phyloP scores from a whole-genome alignment of 768 basidiomycete genomes.

The Lyophyllum shimeji region DNA sequence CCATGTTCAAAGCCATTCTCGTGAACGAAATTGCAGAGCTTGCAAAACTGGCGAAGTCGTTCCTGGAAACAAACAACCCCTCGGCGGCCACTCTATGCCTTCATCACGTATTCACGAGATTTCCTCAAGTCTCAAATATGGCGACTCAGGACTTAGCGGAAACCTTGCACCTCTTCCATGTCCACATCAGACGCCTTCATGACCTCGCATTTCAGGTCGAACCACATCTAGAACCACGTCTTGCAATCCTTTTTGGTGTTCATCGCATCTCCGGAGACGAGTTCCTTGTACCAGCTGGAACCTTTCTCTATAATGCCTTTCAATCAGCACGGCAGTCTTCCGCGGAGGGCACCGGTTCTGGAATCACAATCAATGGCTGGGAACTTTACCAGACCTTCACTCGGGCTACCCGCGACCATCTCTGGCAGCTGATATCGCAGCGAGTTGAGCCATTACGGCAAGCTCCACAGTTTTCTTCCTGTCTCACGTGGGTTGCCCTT shows the following conservation, averaged over 20 bases:
- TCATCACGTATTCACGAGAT: constrained; percentile 36
- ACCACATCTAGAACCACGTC: constrained; percentile 18
- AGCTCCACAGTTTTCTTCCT: constrained; percentile 35
- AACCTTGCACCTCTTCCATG: constrained; percentile 32
- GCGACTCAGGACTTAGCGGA: constrained; percentile 24
- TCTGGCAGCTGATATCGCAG: constrained; percentile 26
- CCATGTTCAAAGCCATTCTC: constrained; percentile 20
- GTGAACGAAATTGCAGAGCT: constrained; percentile 25
- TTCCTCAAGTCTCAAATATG: constrained; percentile 24
- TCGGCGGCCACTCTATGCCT: constrained; percentile 42
- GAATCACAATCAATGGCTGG: constrained; percentile 10
- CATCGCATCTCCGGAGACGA: constrained; percentile 24
- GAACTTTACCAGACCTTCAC: constrained; percentile 25
- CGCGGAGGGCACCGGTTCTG: constrained; percentile 1
- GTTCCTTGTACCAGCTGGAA: constrained; percentile 25
- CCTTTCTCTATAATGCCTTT: constrained; percentile 20
- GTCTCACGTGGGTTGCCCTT: constrained; percentile 31
- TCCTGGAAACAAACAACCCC: constrained; percentile 24
- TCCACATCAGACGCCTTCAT: constrained; percentile 33
- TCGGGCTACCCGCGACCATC: constrained; percentile 21
- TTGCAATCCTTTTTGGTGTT: constrained; percentile 37
- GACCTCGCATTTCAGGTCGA: constrained; percentile 26
- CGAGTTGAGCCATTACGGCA: constrained; percentile 32
- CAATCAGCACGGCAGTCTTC: background rate
- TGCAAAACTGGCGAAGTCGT: constrained; percentile 26